Evolutionary conservation across 179 eudicot species (phyloP).

Genomic region (Silene noctiflora): DNA sequence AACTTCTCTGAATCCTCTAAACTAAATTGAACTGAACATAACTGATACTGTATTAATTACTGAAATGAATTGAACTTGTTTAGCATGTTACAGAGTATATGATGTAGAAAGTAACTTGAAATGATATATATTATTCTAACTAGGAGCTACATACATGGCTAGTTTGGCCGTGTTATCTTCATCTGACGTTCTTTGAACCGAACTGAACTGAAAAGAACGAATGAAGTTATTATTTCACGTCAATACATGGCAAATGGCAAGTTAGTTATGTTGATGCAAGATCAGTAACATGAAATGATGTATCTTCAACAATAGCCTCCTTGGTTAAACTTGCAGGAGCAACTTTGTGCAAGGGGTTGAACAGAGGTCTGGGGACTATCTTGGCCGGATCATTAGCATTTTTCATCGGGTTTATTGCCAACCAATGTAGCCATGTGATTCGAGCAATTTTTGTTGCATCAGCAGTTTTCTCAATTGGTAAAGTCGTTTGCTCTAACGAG

Average conservation of each 20-base stretch:
- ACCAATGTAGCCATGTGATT: slow-evolving; percentile 37
- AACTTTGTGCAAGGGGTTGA: slow-evolving; percentile 85
- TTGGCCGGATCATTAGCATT: slow-evolving; percentile 78
- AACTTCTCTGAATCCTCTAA: too few relatives aligned
- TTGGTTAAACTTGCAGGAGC: slow-evolving; percentile 49
- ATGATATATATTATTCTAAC: too few relatives aligned
- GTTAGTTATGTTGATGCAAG: background rate
- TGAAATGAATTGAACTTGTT: too few relatives aligned
- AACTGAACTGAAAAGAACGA: too few relatives aligned
- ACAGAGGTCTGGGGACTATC: slow-evolving; percentile 84
- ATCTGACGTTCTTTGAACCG: too few relatives aligned
- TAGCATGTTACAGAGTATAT: too few relatives aligned
- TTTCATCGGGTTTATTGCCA: slow-evolving; percentile 58
- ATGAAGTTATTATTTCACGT: background rate
- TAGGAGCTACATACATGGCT: too few relatives aligned
- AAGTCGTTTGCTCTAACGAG: background rate
- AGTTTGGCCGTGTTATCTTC: too few relatives aligned
- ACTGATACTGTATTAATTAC: too few relatives aligned
- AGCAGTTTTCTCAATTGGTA: slow-evolving; percentile 72
- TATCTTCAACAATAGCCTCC: background rate
- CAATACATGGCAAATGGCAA: too few relatives aligned
- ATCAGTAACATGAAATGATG: background rate
- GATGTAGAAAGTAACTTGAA: too few relatives aligned
- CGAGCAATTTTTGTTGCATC: slow-evolving; percentile 66
- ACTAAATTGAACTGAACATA: too few relatives aligned